Evolutionary conservation across 345 rosid species (phyloP).

Genomic region (Brassica cretica): DNA sequence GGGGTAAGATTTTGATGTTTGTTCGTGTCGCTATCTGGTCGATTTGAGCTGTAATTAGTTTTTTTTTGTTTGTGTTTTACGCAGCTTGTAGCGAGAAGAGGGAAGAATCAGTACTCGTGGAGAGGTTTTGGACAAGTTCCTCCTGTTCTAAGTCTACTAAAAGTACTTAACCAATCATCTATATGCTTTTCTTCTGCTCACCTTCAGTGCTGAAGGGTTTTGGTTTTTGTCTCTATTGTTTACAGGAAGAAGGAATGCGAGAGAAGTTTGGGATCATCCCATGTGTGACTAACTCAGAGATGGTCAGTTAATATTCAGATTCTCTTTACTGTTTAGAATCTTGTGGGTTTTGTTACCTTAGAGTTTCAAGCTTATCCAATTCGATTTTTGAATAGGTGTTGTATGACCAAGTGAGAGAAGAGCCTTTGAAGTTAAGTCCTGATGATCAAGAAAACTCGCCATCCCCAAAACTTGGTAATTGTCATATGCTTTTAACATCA

Average conservation of each 20-base stretch:
- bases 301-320: constrained; percentile 34
- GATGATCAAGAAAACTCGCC: constrained; percentile 57
- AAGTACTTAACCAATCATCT: constrained; percentile 37
- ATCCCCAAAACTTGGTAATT: constrained; percentile 55
- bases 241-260: constrained; percentile 58
- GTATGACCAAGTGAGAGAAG: constrained; percentile 45
- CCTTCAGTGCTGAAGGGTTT: not conserved
- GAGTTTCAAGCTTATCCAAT: not conserved
- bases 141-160: constrained; percentile 52
- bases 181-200: not conserved
- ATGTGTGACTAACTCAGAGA: constrained; percentile 39
- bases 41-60: constrained; percentile 18
- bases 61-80: not conserved
- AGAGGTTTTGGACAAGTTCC: constrained; percentile 75
- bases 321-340: constrained; percentile 1
- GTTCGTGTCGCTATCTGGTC: constrained; percentile 5
- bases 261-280: constrained; percentile 52
- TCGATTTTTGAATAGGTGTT: constrained; percentile 40
- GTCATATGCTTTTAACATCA: not conserved
- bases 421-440: constrained; percentile 35
- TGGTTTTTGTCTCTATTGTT: constrained; percentile 3
- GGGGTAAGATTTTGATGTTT: constrained; percentile 48
- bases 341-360: not conserved
- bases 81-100: constrained; percentile 73
- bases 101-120: constrained; percentile 79